A percentile compares a stretch with the other conserved stretches of the same genome.
Conservation (phyloP, 495 filamentous ascomycete genomes). For the Penicillium flavigenum region DNA sequence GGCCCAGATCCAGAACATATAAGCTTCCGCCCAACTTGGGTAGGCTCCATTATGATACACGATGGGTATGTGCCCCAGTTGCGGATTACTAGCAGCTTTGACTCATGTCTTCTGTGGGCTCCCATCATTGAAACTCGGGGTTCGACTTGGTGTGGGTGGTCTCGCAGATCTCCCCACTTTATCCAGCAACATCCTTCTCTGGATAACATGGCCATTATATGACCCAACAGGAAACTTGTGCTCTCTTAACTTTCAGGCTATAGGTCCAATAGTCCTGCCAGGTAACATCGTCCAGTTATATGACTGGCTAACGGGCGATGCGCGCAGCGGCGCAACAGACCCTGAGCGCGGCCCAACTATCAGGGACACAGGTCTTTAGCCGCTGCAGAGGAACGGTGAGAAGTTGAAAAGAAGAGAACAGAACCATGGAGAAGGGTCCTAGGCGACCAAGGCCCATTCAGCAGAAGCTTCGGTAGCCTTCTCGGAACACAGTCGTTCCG, state of each 20-base stretch:
- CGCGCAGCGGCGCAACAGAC: conserved; percentile 14
- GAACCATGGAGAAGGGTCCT: conserved; percentile 13
- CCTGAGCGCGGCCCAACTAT: conserved; percentile 27
- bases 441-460: conserved; percentile 12
- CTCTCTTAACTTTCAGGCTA: conserved; percentile 4
- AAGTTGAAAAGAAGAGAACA: conserved; percentile 8
- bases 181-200: conserved; percentile 26
- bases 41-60: conserved; percentile 5
- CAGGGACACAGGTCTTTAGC: conserved; percentile 19
- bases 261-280: conserved; percentile 17
- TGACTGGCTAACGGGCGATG: conserved; percentile 17
- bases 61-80: conserved; percentile 14
- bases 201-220: conserved; percentile 13
- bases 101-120: conserved; percentile 9
- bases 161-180: not conserved
- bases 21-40: conserved; percentile 1
- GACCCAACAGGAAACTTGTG: conserved; percentile 7
- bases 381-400: conserved; percentile 15
- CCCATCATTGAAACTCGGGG: conserved; percentile 4
- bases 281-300: conserved; percentile 18
- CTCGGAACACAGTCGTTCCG: conserved; percentile 9
- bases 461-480: conserved; percentile 26
- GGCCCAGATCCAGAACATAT: not conserved
- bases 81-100: not conserved
- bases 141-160: not conserved